Conservation (phyloP, 2,329 filamentous ascomycete genomes). For the Talaromyces sp. region DNA sequence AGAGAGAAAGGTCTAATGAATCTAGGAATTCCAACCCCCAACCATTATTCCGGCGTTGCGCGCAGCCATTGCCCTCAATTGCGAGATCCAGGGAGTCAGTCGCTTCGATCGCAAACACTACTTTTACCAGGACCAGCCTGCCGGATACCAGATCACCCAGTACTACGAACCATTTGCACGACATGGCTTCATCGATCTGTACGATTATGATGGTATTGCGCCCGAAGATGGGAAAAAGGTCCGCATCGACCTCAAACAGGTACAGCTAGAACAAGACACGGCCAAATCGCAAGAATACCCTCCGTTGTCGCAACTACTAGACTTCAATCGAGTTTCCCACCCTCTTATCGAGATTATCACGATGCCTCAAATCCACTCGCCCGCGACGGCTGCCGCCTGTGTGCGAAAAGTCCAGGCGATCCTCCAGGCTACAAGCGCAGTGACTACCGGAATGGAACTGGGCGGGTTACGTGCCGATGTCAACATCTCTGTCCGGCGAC, state of each 20-base stretch:
- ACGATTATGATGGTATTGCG: slow-evolving; percentile 72
- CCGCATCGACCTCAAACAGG: slow-evolving; percentile 78
- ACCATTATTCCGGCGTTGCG: slow-evolving; percentile 85
- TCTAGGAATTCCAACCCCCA: slow-evolving; percentile 66
- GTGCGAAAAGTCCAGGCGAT: slow-evolving; percentile 84
- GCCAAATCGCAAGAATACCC: slow-evolving; percentile 85
- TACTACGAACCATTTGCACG: slow-evolving; percentile 73
- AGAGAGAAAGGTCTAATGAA: not conserved
- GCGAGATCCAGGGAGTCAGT: slow-evolving; percentile 70
- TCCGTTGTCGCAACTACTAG: slow-evolving; percentile 69
- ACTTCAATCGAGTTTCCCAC: slow-evolving; percentile 89
- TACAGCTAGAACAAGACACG: slow-evolving; percentile 97
- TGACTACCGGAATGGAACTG: slow-evolving; percentile 86
- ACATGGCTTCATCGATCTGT: slow-evolving; percentile 68
- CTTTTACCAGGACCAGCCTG: slow-evolving; percentile 97
- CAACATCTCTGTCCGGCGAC: slow-evolving; percentile 78
- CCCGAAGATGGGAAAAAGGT: slow-evolving; percentile 67
- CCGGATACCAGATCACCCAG: slow-evolving; percentile 96
- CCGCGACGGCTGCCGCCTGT: slow-evolving; percentile 79
- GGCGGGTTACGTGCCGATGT: slow-evolving; percentile 90
- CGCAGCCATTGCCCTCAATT: slow-evolving; percentile 79
- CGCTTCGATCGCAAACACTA: slow-evolving; percentile 97
- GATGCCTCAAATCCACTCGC: slow-evolving; percentile 78
- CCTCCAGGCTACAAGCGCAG: slow-evolving; percentile 75
- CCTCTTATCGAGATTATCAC: slow-evolving; percentile 96